These are phyloP conservation scores for Acacia crassicarpa DNA, from an alignment of 306 rosid species.

Conservation along the genomic window DNA sequence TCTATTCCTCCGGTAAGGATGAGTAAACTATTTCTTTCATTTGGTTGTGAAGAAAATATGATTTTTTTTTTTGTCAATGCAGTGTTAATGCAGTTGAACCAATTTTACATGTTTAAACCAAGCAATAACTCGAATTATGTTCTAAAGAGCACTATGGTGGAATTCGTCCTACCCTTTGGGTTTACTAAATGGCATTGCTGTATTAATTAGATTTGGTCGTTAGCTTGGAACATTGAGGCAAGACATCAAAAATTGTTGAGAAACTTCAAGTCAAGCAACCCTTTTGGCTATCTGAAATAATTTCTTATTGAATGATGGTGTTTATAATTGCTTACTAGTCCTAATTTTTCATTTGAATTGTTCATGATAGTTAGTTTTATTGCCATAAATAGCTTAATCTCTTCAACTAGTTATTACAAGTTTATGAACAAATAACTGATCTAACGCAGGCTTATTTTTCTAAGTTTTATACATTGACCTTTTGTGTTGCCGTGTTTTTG, in stretches of 20 bases:
- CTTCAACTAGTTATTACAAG: neutral
- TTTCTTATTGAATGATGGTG: neutral
- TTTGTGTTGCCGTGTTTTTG: neutral
- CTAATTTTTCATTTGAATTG: too few relatives aligned
- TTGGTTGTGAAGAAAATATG: constrained; percentile 1
- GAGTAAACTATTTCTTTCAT: neutral
- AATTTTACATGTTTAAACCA: neutral
- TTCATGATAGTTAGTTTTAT: neutral
- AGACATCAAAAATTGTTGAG: neutral
- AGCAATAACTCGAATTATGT: constrained; percentile 1
- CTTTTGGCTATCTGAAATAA: neutral
- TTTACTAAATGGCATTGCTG: neutral
- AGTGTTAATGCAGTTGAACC: neutral
- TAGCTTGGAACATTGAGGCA: neutral
- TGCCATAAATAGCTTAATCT: neutral
- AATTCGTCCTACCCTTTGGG: neutral
- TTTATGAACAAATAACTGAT: neutral
- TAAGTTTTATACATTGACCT: neutral
- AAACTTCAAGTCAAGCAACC: neutral
- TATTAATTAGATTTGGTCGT: neutral
- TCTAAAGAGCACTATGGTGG: neutral
- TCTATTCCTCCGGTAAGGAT: constrained; percentile 53
- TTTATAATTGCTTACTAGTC: neutral
- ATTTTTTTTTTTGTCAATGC: neutral
- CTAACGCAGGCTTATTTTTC: neutral